phyloP scores from a whole-genome alignment of 306 rosid genomes.

The Dryas drummondii region DNA sequence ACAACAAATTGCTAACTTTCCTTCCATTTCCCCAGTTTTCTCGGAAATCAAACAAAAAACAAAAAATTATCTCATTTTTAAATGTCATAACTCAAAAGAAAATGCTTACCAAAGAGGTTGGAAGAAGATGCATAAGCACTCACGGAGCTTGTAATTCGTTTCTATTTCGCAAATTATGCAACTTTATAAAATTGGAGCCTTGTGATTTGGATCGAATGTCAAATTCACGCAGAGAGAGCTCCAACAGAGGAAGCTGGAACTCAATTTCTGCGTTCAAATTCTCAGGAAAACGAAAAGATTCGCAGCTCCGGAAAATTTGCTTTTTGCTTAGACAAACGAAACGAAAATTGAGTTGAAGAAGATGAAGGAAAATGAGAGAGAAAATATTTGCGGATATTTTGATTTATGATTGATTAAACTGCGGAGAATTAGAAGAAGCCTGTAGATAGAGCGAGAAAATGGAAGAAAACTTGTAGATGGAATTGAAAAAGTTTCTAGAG shows the following conservation, averaged over 20 bases:
- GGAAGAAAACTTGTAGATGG: background rate
- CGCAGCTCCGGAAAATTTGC: too few species aligned
- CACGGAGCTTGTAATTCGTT: background rate
- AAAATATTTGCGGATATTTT: too few species aligned
- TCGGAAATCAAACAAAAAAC: constrained; percentile 5
- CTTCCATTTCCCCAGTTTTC: background rate
- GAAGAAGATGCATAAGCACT: constrained; percentile 24
- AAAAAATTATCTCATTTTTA: background rate
- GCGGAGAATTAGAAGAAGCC: constrained; percentile 13
- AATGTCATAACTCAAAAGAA: constrained; percentile 12
- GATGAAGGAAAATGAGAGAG: background rate
- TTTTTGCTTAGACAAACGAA: constrained; percentile 1
- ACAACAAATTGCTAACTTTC: constrained; percentile 4
- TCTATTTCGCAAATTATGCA: background rate
- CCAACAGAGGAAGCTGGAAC: constrained; percentile 17
- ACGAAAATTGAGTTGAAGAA: background rate
- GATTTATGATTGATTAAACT: too few species aligned
- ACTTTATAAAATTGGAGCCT: background rate
- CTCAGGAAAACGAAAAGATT: background rate
- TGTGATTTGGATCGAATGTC: constrained; percentile 17
- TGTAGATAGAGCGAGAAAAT: constrained; percentile 25
- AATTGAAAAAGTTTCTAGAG: background rate
- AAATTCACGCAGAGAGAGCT: constrained; percentile 12
- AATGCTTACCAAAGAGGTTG: constrained; percentile 45
- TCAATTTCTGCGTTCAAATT: constrained; percentile 10